Conservation (phyloP, 2,329 filamentous ascomycete species). For the Monosporascus sp. region DNA sequence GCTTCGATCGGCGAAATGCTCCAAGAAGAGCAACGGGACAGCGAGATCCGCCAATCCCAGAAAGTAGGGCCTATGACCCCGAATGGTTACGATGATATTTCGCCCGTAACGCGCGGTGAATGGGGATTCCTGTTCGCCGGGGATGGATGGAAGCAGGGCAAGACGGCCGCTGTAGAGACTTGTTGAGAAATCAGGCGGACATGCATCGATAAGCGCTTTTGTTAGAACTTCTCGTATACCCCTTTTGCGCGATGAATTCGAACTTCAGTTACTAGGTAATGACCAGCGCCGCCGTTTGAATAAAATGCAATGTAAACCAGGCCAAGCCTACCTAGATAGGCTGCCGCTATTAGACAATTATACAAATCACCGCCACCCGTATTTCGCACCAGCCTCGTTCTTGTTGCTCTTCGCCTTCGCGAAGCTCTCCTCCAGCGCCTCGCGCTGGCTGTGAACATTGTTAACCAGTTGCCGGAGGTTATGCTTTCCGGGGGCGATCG, state of each 20-base stretch:
- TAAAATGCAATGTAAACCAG: no score
- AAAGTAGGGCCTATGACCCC: slow-evolving; percentile 48
- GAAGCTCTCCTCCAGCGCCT: slow-evolving; percentile 89
- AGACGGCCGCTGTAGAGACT: slow-evolving; percentile 46
- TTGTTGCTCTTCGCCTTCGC: slow-evolving; percentile 73
- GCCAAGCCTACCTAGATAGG: no score
- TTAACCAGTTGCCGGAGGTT: slow-evolving; percentile 82
- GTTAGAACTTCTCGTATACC: neutral
- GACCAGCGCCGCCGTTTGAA: no score
- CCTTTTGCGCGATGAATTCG: neutral
- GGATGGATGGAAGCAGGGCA: slow-evolving; percentile 35
- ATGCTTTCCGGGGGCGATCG: slow-evolving; percentile 83
- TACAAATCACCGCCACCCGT: slow-evolving; percentile 61
- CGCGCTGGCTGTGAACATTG: slow-evolving; percentile 73
- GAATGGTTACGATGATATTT: slow-evolving; percentile 56
- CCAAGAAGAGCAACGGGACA: slow-evolving; percentile 9
- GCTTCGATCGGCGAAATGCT: slow-evolving; percentile 41
- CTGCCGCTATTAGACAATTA: no score
- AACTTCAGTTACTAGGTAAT: neutral
- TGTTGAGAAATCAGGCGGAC: slow-evolving; percentile 29
- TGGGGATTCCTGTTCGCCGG: slow-evolving; percentile 57
- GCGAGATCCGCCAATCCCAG: slow-evolving; percentile 11
- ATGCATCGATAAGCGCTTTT: neutral
- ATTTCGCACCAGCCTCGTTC: slow-evolving; percentile 73
- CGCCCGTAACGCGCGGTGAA: slow-evolving; percentile 55